phyloP scores from a whole-genome alignment of 1,284 basidiomycete species.

The Pterulicium gracile region DNA sequence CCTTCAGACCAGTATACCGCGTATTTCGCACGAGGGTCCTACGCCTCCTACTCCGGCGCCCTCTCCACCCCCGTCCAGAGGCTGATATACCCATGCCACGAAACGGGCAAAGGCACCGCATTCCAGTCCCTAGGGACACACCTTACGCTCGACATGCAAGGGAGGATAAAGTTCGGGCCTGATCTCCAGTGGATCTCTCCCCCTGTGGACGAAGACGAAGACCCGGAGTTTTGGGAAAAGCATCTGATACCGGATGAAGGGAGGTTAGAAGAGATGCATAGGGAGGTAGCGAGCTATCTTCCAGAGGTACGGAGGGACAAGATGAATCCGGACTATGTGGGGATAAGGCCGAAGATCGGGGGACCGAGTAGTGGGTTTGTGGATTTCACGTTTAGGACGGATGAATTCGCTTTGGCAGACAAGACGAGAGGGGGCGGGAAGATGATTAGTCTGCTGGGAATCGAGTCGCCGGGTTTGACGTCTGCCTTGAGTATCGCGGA shows the following conservation, averaged over 20 bases:
- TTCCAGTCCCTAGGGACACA: slow-evolving; percentile 86
- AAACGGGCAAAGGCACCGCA: slow-evolving; percentile 42
- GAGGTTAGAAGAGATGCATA: slow-evolving; percentile 51
- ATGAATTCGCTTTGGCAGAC: slow-evolving; percentile 29
- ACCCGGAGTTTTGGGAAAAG: slow-evolving; percentile 67
- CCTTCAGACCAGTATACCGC: slow-evolving; percentile 45
- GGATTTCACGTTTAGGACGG: slow-evolving; percentile 69
- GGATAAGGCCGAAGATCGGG: slow-evolving; percentile 84
- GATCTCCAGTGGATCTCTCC: slow-evolving; percentile 83
- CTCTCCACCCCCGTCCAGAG: slow-evolving; percentile 58
- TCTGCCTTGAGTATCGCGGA: slow-evolving; percentile 69
- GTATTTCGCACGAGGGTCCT: slow-evolving; percentile 77
- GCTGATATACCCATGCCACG: slow-evolving; percentile 86
- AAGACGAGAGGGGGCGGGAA: slow-evolving; percentile 19
- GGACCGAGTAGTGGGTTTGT: slow-evolving; percentile 69
- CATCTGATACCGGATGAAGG: slow-evolving; percentile 63
- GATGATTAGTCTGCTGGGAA: slow-evolving; percentile 71
- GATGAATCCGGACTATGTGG: slow-evolving; percentile 83
- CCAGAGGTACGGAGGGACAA: slow-evolving; percentile 56
- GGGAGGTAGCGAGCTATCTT: slow-evolving; percentile 64
- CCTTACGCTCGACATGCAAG: slow-evolving; percentile 81
- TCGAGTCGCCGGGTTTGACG: slow-evolving; percentile 73
- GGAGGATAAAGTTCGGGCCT: slow-evolving; percentile 88
- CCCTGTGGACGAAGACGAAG: slow-evolving; percentile 28
- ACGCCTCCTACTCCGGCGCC: slow-evolving; percentile 77